Conservation (phyloP, 192 early-diverging fungal species). For the Gonapodya prolifera region DNA sequence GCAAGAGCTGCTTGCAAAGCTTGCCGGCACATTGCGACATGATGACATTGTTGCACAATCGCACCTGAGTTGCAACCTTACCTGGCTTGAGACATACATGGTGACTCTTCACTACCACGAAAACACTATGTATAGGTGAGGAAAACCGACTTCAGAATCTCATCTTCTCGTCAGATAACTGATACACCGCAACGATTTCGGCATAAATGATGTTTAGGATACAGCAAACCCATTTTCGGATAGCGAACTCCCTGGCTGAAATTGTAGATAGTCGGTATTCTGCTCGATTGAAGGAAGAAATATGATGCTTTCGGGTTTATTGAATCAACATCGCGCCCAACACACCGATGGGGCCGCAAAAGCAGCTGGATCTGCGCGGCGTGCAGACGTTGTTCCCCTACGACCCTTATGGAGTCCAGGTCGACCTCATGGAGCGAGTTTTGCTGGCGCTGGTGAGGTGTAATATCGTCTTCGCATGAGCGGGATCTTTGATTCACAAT, state of each 20-base stretch:
- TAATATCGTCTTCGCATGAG: not conserved
- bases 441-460: not conserved
- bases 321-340: not conserved
- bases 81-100: constrained; percentile 35
- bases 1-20: constrained; percentile 11
- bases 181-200: not conserved
- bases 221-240: constrained; percentile 32
- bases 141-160: no score
- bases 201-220: not conserved
- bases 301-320: not conserved
- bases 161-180: not conserved
- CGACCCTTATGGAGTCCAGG: not conserved
- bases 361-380: not conserved
- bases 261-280: constrained; percentile 9
- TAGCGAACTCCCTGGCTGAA: constrained; percentile 28
- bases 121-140: constrained; percentile 30
- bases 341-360: not conserved
- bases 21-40: constrained; percentile 16
- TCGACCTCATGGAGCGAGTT: not conserved
- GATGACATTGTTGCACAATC: constrained; percentile 27
- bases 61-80: constrained; percentile 21
- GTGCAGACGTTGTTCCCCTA: not conserved
- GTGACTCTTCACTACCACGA: constrained; percentile 35
- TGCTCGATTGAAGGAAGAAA: not conserved
- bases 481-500: not conserved